Percentiles rank a stretch among this genome's conserved stretches.
These are phyloP conservation scores for Myxozyma melibiosi DNA, from an alignment of 805 yeast species.

Conservation along the genomic window DNA sequence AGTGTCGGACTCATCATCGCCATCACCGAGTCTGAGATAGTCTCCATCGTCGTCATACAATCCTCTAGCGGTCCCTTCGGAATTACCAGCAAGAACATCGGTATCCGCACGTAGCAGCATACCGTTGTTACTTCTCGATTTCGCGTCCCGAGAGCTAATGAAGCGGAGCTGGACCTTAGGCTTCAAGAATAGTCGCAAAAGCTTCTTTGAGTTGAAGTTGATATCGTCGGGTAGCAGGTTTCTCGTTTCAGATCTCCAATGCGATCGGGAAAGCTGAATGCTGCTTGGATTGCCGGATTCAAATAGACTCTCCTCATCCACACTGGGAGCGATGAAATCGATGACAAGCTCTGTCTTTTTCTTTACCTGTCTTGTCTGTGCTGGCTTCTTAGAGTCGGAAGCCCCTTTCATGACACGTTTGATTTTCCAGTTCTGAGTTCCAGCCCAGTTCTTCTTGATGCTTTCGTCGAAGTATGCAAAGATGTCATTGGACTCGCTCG, in stretches of 20 bases:
- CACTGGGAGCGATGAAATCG: conserved; percentile 49
- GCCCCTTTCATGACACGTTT: conserved; percentile 50
- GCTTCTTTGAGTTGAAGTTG: conserved; percentile 66
- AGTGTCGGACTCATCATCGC: conserved; percentile 20
- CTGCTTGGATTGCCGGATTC: conserved; percentile 45
- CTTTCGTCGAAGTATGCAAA: conserved; percentile 81
- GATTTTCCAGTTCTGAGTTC: conserved; percentile 89
- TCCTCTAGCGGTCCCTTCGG: conserved; percentile 43
- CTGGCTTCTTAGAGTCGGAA: conserved; percentile 12
- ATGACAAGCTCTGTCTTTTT: conserved; percentile 46
- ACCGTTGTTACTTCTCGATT: conserved; percentile 51
- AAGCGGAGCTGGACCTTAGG: conserved; percentile 46
- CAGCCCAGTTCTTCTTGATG: conserved; percentile 78
- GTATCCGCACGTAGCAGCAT: conserved; percentile 57
- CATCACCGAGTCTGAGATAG: conserved; percentile 42
- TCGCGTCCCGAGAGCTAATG: conserved; percentile 2
- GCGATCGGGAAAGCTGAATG: conserved; percentile 45
- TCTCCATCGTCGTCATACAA: not conserved
- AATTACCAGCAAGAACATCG: not conserved
- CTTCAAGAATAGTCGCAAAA: conserved; percentile 68
- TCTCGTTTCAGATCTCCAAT: conserved; percentile 47
- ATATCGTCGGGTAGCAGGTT: conserved; percentile 72
- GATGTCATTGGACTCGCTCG: conserved; percentile 41
- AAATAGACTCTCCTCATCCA: conserved; percentile 49
- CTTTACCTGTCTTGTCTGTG: conserved; percentile 20